Base-by-base conservation (phyloP, 306 rosid genomes). In the Abrus pulchellus region DNA sequence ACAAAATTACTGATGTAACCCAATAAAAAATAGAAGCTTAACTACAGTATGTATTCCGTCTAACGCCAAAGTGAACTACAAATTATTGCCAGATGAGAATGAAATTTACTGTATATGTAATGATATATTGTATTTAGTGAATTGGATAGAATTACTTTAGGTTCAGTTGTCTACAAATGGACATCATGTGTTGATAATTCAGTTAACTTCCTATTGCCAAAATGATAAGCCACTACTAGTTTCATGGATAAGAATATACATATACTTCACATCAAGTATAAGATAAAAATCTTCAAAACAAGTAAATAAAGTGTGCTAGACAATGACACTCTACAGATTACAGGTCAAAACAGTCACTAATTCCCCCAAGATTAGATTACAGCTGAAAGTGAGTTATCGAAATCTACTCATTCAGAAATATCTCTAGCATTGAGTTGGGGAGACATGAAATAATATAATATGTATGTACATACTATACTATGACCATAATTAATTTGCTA, bases 291-390 rank as follows among this genome's bases (percentile, higher is more conserved):
- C 44, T 48, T 49, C 28, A 29, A 20, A 40, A 34, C 45, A 54
- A 54, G 75, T 41, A 30, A 55, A 59, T 9, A 7, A 74, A 32
- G 53, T 64, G 45, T 4, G 66, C 68, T 53, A 9, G 63, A 67
- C 68, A 77, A 43, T 33, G 7, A 65, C 32, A 55, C 54, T 12
- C 2, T 2, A 5, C 64, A 65, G 61, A 48, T 49, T 38, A 13
- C 12, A 55, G 38, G 12, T 1, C 8, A 55, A 68, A 45, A 29
- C 33, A 70, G 40, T 20, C 38, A 34, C 4, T 36, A 36, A 36
- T 36, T 4, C 40, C 40, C 40, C 4, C 40, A 2, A 36, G 40
- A 36, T 20, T 20, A 20, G 40, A 36, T 36, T 36, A 36, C 3
- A 29, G 59, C 38, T 48, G 3, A 33, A 32, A 69, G 30, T 38